Evolutionary conservation across 441 rosid genomes (phyloP), one percentile per base, ranked within the genome.

Genomic region (Syzygium syzygioides): DNA sequence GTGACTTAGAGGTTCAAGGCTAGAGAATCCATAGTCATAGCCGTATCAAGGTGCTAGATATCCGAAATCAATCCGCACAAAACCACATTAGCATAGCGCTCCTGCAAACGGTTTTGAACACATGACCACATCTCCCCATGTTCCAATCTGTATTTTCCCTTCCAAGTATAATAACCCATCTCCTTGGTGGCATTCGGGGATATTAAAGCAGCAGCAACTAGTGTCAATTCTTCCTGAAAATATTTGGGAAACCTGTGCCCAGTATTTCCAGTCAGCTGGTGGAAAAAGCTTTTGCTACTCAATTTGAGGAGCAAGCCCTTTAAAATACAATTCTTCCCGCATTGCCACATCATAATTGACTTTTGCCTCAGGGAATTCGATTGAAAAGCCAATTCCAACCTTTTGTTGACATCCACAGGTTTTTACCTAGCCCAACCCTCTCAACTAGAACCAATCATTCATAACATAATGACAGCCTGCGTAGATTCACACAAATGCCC

Each of bases 121-220:
- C 45, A 41, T 41, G 45, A 41, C 45, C 7, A n/a, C 64, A 59
- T 59, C 64, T 59, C 64, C 28, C 30, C 30, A 26, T 59, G 64
- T 59, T 26, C 3, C 64, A 26, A 26, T 59, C 30, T 59, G 28
- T 59, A 12, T 59, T 3, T 26, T 59, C 64, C 30, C 3, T 59
- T 5, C 66, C 32, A 60, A 28, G 8, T 28, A 60, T 60, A 15
- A 28, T 60, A 60, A 59, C 66, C 66, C 32, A 28, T 59, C 66
- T 0, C n/a, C 1, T 0, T 12, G 1, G 0, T 3, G 14, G 0
- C 30, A 26, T 59, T 59, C 7, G 12, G 0, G 6, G 7, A 1
- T 1, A 3, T 3, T 26, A 1, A 30, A 59, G 15, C 2, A 59
- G 14, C 1, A 12, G 2, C 17, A 26, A 26, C 15, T 59, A 59